These are phyloP conservation scores for Xylaria sp. DNA, from an alignment of 2,329 filamentous ascomycete species.

Conservation along the genomic window DNA sequence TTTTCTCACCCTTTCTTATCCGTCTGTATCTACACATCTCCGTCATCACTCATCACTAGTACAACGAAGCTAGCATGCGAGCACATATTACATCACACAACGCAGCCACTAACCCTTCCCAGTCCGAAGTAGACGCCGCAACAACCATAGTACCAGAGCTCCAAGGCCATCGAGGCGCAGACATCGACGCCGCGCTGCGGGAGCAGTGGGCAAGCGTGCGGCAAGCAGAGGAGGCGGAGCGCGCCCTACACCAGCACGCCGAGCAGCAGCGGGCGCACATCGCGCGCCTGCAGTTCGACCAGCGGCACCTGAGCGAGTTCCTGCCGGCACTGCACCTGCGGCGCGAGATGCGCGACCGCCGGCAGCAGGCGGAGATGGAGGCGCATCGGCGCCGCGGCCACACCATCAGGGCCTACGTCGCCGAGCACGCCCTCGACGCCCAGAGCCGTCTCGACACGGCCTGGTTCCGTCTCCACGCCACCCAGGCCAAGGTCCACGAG, in stretches of 20 bases:
- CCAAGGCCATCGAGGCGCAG: not conserved
- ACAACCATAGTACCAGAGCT: conserved; percentile 4
- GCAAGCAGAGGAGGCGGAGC: conserved; percentile 17
- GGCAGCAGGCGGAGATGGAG: not conserved
- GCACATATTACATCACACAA: not conserved
- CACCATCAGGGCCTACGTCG: conserved; percentile 25
- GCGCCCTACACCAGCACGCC: conserved; percentile 12
- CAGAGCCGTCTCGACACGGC: conserved; percentile 33
- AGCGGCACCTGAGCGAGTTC: conserved; percentile 12
- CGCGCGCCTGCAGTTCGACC: conserved; percentile 19
- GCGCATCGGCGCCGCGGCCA: not conserved
- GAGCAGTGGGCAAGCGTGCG: conserved; percentile 29
- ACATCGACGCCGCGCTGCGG: conserved; percentile 24
- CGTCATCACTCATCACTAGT: not conserved
- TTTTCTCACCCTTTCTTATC: not conserved
- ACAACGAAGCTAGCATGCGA: not conserved
- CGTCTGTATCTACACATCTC: not conserved
- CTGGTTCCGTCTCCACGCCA: not conserved
- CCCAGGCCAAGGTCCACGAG: conserved; percentile 12
- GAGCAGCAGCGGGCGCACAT: conserved; percentile 29
- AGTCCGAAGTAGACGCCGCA: conserved; percentile 40
- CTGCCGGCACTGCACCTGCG: conserved; percentile 28
- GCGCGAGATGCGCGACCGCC: conserved; percentile 22
- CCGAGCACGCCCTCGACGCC: conserved; percentile 28
- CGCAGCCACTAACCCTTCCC: not conserved